Base-by-base conservation (phyloP, 176 grass and related monocot species). In the Oryza meyeriana region DNA sequence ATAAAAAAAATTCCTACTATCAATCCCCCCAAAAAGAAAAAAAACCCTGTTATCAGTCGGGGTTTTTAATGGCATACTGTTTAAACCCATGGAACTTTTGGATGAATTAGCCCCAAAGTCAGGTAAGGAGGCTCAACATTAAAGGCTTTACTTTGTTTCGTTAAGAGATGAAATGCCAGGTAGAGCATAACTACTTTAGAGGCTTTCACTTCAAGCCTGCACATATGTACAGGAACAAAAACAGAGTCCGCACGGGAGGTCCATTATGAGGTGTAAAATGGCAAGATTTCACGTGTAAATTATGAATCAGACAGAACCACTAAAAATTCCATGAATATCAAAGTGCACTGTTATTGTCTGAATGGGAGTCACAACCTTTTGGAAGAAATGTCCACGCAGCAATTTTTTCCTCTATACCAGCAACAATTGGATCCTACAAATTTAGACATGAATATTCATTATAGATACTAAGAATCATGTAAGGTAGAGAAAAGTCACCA, bases 331-430 rank as follows among this genome's bases (percentile, higher is more conserved):
- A 79, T 61, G 29, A 84, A 61, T 13, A 61, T 47, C 61, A 39
- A 67, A 61, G 10, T 34, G 10, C 8, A 61, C 22, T 40, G 10
- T 14, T 74, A 71, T 25, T 44, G 73, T 45, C 42, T 81, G 25
- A 73, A 74, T 81, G 76, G 61, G 64, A 87, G 30, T 27, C 25
- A 62, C 33, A 64, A 95, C 96, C 96, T 99, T 99, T 95, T 72
- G 96, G 96, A 74, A 99, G 88, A 83, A 99, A 99, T 90, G 96
- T 87, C 93, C 96, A 95, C 62, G 96, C 96, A 57, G 96, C 91
- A 45, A 99, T 95, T 84, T 99, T 99, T 22, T 95, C 93, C 67
- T 99, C 96, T 88, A 99, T 87, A 76, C 82, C 85, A 73, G 83
- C 85, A 90, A 99, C 83, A 83, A 99, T 93, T 69, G 88, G 81